Base-by-base conservation (phyloP, 148 eudicot species). In the Tetragonia tetragonoides region DNA sequence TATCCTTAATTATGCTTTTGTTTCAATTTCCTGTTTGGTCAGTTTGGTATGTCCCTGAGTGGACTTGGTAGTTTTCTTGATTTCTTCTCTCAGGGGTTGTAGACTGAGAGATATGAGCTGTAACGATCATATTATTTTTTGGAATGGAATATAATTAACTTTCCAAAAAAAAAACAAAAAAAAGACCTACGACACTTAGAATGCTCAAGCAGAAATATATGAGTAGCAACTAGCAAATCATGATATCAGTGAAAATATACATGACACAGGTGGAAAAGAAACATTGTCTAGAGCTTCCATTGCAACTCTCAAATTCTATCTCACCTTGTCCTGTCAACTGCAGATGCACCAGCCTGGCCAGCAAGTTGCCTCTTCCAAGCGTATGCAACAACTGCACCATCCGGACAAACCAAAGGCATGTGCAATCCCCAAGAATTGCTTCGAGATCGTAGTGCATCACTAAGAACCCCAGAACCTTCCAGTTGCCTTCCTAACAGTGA, bases 281-380 rank as follows among this genome's bases (percentile, higher is more conserved):
- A 66, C 3, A 68, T 23, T 21, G 4, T 65, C 8, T 54, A 74
- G 24, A 18, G 7, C 38, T 17, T 67, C 24, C 34, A 24, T 10
- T 20, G 54, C 16, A 1, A 40, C 34, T 5, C 10, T 34, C 17
- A n/a, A 34, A 70, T 9, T 37, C 42, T 66, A 34, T 46, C 78
- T 74, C 53, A 95, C 99, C 98, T 90, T 64, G 99, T 96, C 81
- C 99, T 87, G 80, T 96, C 99, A 76, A 96, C 99, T 44, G 99
- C 98, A 79, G 99, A 93, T 84, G 99, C 97, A 78, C 99, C 99
- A 81, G 99, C 99, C 87, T 96, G 99, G 70, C 99, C 99, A 85
- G 99, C 99, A 89, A 96, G 99, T 85, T 96, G 99, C 16, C 99
- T 92, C 83, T 96, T 96, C 99, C 99, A 96, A 21, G 99, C 99